Evolutionary conservation across 495 filamentous ascomycete genomes (phyloP), one percentile per base, ranked within the genome.

Genomic region (Aspergillus bertholletiae): DNA sequence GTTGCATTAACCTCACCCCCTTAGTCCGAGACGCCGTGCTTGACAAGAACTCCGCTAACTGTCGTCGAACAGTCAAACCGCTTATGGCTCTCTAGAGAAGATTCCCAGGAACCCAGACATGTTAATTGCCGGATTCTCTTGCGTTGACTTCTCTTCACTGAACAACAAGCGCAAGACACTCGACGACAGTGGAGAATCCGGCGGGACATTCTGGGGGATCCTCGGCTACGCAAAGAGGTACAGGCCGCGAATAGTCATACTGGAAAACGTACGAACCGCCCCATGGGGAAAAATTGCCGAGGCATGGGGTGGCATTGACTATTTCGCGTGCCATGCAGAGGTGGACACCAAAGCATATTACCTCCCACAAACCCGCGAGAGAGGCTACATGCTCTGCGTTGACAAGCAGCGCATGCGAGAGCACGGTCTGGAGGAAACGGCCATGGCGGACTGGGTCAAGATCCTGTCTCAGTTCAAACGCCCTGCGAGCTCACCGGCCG

Each of bases 281-380:
- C 84, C 85, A 3, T 94, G 89, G 89, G 47, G 59, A 0, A 57
- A 75, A 5, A 84, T 89, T 51, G 64, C 64, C 12, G 40, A 68
- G 0, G 65, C 77, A 22, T 84, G 84, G 66, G 57, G 70, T 0
- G 64, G 70, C 5, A 68, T 83, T 20, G 80, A 76, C 13, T 96
- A 94, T 62, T 59, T 73, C 1, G 74, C 77, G 1, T 55, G 57
- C 5, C 71, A 67, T 13, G 27, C 64, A 5, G 54, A 65, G 5
- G 60, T 89, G 0, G 89, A 96, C 59, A 86, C 84, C 2, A 94
- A 93, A 63, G 61, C 88, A 0, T 93, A 80, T 62, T 92, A 90
- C 45, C 71, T 95, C 2, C 90, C 90, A 0, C 90, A 96, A 34
- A 96, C 90, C 5, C 75, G 90, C 1, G 74, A 75, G 28, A 78